Base-by-base conservation (phyloP, 495 filamentous ascomycete genomes). In the Trichoderma erinaceum region DNA sequence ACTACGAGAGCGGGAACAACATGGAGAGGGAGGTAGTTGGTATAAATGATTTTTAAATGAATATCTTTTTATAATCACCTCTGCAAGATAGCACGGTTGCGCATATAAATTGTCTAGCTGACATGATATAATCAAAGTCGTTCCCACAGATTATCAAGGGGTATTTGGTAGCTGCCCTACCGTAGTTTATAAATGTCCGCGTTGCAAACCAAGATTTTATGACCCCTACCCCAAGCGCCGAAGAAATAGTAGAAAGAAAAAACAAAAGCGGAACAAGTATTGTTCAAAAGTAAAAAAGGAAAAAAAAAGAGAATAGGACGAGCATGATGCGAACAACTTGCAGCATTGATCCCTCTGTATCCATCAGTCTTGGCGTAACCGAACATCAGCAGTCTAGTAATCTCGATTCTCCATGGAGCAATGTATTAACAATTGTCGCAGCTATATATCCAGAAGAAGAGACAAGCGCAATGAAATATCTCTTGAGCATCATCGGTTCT, bases 401-500 rank as follows among this genome's bases (percentile, higher is more conserved):
- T 32, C 25, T 61, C 21, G 50, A n/a, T 23, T 32, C 27, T 13
- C 29, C 25, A 25, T 15, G 56, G 25, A 29, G 56, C 25, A 61
- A 61, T 32, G 21, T 61, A 35, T 32, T 25, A 61, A 32, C 56
- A 18, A 2, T 32, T 10, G 16, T 61, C 23, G 13, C 25, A 25
- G 23, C 56, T 25, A 32, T 32, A 61, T 61, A 32, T 29, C 25
- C 16, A 10, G 56, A 27, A 29, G n/a, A 12, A 61, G 25, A 23
- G 12, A 61, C 25, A 3, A 32, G 11, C 25, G 56, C 13, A 61
- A 61, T 23, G 4, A 1, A 25, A 11, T 18, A 21, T 61, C 3
- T 21, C 25, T 12, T 32, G 0, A 25, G 4, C 56, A 32, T 46
- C 66, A 66, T 64, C 66, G 56, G 46, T 65, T 68, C 66, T 69